Conservation (phyloP, 2,329 filamentous ascomycete species). For the Calonectria pteridis region DNA sequence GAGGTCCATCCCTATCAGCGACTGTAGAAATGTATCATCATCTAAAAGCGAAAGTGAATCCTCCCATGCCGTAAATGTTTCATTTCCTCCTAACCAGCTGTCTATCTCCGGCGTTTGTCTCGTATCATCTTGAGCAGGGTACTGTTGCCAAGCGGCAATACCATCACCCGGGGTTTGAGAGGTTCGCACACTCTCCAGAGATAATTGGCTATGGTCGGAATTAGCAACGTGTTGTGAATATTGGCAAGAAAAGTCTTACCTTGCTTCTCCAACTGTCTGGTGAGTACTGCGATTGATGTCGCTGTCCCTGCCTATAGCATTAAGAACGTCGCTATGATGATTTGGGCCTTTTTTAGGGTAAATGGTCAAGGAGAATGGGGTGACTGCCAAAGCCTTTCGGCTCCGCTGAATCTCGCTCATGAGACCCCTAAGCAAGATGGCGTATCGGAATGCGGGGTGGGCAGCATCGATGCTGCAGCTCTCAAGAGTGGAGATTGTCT, state of each 20-base stretch:
- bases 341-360: not conserved
- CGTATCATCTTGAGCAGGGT: not conserved
- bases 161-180: not conserved
- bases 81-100: not conserved
- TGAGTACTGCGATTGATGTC: not conserved
- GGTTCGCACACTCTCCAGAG: not conserved
- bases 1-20: not conserved
- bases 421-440: constrained; percentile 14
- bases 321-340: not conserved
- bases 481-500: not conserved
- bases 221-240: not conserved
- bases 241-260: not conserved
- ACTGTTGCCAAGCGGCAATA: not conserved
- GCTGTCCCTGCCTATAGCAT: not conserved
- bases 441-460: constrained; percentile 22
- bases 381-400: not conserved
- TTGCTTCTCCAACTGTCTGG: not conserved
- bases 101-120: not conserved
- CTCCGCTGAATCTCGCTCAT: constrained; percentile 13
- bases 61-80: not conserved
- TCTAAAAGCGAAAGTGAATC: not conserved
- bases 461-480: constrained; percentile 18
- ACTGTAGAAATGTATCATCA: not conserved
- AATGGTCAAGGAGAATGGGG: not conserved
- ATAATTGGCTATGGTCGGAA: not conserved